phyloP scores from a whole-genome alignment of 352 stramenopile genomes.

The Phytopythium litorale region DNA sequence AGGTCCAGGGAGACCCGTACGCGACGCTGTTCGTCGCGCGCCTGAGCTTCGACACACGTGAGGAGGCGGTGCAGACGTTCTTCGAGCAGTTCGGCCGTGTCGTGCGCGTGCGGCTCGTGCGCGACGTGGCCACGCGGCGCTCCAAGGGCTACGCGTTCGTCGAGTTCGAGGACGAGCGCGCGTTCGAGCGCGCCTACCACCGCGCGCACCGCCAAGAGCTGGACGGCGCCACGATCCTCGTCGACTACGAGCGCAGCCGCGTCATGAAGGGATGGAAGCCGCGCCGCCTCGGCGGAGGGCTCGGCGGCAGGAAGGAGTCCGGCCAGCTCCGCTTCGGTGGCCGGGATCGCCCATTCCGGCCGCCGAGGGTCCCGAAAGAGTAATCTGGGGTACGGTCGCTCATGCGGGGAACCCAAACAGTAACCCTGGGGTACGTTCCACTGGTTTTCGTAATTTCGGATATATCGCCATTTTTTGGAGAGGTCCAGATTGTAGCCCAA shows the following conservation, averaged over 20 bases:
- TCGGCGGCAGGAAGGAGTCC: constrained; percentile 77
- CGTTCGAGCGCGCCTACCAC: constrained; percentile 58
- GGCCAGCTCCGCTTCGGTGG: constrained; percentile 82
- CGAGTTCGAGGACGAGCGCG: constrained; percentile 51
- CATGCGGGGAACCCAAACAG: no score
- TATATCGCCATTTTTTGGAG: no score
- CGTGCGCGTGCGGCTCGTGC: constrained; percentile 52
- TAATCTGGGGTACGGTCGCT: neutral
- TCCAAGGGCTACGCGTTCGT: constrained; percentile 82
- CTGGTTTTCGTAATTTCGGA: no score
- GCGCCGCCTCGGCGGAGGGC: constrained; percentile 64
- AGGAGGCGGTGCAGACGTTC: constrained; percentile 34
- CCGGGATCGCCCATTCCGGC: constrained; percentile 65
- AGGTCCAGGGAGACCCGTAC: constrained; percentile 63
- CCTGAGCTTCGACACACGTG: constrained; percentile 50
- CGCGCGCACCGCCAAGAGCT: constrained; percentile 46
- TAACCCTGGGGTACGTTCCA: no score
- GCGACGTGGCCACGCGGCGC: constrained; percentile 51
- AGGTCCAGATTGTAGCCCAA: no score
- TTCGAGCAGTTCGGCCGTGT: constrained; percentile 54
- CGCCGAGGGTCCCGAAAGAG: constrained; percentile 8
- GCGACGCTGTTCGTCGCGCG: constrained; percentile 72
- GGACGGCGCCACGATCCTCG: constrained; percentile 59
- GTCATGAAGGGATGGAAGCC: constrained; percentile 84
- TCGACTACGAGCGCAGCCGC: constrained; percentile 74